These are phyloP conservation scores for Penicillium paradoxum DNA, from an alignment of 495 filamentous ascomycete genomes.

Conservation along the genomic window DNA sequence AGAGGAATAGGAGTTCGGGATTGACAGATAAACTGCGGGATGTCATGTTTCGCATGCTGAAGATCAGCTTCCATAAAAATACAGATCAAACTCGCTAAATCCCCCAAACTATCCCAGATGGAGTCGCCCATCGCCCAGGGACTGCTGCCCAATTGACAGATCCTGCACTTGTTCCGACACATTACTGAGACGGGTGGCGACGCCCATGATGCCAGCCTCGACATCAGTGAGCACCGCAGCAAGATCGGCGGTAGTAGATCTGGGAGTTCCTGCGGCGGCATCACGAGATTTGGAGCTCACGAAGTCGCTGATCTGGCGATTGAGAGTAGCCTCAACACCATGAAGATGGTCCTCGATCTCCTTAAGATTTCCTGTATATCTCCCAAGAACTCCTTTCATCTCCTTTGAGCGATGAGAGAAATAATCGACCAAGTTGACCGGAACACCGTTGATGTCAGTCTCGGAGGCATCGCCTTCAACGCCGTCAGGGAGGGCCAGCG, in stretches of 20 bases:
- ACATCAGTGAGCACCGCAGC: slow-evolving; percentile 69
- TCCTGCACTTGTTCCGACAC: slow-evolving; percentile 67
- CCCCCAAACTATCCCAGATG: slow-evolving; percentile 8
- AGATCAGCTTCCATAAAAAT: slow-evolving; percentile 4
- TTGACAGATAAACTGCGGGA: neutral
- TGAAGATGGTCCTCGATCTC: slow-evolving; percentile 82
- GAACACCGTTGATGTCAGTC: slow-evolving; percentile 37
- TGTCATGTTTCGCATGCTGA: slow-evolving; percentile 9
- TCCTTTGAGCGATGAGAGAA: slow-evolving; percentile 70
- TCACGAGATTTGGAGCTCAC: slow-evolving; percentile 51
- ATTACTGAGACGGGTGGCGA: slow-evolving; percentile 64
- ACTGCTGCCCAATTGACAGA: slow-evolving; percentile 52
- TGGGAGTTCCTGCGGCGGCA: slow-evolving; percentile 38
- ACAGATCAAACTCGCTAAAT: slow-evolving; percentile 1
- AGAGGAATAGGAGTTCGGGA: neutral
- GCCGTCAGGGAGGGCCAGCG: slow-evolving; percentile 48
- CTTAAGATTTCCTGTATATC: slow-evolving; percentile 62
- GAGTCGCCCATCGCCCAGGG: slow-evolving; percentile 26
- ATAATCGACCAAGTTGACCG: slow-evolving; percentile 63
- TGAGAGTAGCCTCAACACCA: slow-evolving; percentile 64
- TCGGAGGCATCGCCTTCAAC: slow-evolving; percentile 54
- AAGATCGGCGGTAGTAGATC: slow-evolving; percentile 52
- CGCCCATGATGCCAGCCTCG: slow-evolving; percentile 70
- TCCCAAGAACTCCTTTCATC: slow-evolving; percentile 60
- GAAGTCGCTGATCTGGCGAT: slow-evolving; percentile 66